phyloP scores from a whole-genome alignment of 345 rosid species.

The Lumnitzera racemosa region DNA sequence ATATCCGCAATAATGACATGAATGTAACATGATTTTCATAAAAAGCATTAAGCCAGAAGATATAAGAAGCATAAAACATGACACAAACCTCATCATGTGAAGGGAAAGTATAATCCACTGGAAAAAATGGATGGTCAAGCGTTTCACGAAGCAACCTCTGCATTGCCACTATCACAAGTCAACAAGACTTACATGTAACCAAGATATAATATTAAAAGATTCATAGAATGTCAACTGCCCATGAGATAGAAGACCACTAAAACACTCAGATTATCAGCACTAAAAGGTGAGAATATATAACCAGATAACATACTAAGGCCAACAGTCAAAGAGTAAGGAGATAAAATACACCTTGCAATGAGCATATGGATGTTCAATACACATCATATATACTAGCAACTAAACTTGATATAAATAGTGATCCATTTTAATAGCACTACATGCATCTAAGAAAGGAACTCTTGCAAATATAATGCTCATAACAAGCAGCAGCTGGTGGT shows the following conservation, averaged over 20 bases:
- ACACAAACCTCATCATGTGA: constrained; percentile 54
- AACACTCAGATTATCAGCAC: too few species aligned
- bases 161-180: constrained; percentile 39
- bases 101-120: constrained; percentile 47
- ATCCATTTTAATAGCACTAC: too few species aligned
- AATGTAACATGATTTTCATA: neutral
- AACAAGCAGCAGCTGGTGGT: too few species aligned
- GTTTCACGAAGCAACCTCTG: constrained; percentile 78
- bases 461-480: too few species aligned
- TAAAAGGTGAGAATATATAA: too few species aligned
- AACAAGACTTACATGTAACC: constrained; percentile 13
- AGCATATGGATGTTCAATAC: too few species aligned
- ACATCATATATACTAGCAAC: too few species aligned
- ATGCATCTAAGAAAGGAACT: too few species aligned
- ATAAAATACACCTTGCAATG: too few species aligned
- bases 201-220: neutral
- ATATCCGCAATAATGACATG: neutral
- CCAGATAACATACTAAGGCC: too few species aligned
- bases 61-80: constrained; percentile 2
- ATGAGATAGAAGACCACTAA: neutral
- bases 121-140: constrained; percentile 42
- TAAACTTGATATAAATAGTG: too few species aligned
- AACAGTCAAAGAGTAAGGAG: too few species aligned
- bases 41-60: neutral
- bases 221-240: neutral